Conservation (phyloP, 2,329 filamentous ascomycete species). For the Chaetomiaceae sp. region DNA sequence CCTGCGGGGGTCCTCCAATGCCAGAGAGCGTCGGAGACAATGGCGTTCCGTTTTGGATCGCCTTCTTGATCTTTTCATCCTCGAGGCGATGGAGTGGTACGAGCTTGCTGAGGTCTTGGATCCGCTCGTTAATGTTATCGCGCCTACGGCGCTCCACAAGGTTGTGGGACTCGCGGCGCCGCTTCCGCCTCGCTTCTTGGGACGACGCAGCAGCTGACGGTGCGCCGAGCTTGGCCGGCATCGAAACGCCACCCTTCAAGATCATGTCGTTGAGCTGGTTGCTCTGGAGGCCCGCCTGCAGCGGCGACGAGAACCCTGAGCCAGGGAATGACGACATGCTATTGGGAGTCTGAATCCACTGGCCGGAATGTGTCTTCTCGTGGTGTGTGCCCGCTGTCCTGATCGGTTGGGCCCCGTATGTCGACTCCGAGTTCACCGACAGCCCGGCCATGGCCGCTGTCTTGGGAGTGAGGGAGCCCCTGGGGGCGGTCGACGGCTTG, state of each 20-base stretch:
- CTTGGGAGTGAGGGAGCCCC: slow-evolving; percentile 82
- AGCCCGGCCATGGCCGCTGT: slow-evolving; percentile 71
- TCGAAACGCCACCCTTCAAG: slow-evolving; percentile 79
- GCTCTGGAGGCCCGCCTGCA: slow-evolving; percentile 61
- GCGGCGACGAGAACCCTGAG: slow-evolving; percentile 82
- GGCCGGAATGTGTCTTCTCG: slow-evolving; percentile 79
- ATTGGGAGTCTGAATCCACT: slow-evolving; percentile 84
- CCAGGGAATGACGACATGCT: slow-evolving; percentile 83
- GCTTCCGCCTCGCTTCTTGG: slow-evolving; percentile 89
- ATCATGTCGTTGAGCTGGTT: slow-evolving; percentile 85
- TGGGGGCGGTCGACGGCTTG: slow-evolving; percentile 63
- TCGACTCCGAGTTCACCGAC: slow-evolving; percentile 63
- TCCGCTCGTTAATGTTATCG: slow-evolving; percentile 98
- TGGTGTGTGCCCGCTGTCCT: slow-evolving; percentile 62
- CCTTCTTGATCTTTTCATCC: slow-evolving; percentile 94
- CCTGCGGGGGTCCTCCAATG: slow-evolving; percentile 63
- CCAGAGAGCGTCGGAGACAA: slow-evolving; percentile 77
- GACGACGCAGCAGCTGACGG: slow-evolving; percentile 58
- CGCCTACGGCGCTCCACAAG: slow-evolving; percentile 89
- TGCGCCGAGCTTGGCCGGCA: slow-evolving; percentile 75
- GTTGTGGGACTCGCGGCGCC: slow-evolving; percentile 91
- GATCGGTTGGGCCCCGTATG: slow-evolving; percentile 74
- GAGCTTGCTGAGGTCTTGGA: slow-evolving; percentile 90
- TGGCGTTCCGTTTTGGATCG: slow-evolving; percentile 87
- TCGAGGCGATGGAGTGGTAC: slow-evolving; percentile 90